These are phyloP conservation scores for Kockovaella imperatae DNA, from an alignment of 768 basidiomycete genomes.

Conservation along the genomic window DNA sequence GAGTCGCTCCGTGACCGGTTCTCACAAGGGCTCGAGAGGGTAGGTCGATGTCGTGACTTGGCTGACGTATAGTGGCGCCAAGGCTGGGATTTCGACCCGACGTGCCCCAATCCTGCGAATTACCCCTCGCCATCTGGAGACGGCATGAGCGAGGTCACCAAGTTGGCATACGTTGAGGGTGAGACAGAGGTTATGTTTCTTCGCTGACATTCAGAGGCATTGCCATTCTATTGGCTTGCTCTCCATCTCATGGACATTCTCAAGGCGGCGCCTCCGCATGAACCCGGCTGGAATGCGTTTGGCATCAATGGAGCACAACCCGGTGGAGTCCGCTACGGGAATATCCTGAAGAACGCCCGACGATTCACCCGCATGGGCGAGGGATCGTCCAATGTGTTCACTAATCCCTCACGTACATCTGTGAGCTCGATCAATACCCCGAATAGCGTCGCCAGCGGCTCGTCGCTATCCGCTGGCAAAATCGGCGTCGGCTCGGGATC, in stretches of 20 bases:
- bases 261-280: slow-evolving; percentile 19
- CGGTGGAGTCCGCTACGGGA: slow-evolving; percentile 27
- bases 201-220: slow-evolving; percentile 28
- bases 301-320: background rate
- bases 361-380: slow-evolving; percentile 42
- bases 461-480: too few relatives aligned
- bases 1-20: slow-evolving; percentile 31
- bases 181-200: slow-evolving; percentile 6
- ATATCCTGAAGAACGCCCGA: slow-evolving; percentile 39
- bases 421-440: too few relatives aligned
- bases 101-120: slow-evolving; percentile 33
- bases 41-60: slow-evolving; percentile 1
- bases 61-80: slow-evolving; percentile 42
- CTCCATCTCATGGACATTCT: slow-evolving; percentile 43
- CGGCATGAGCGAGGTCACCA: background rate
- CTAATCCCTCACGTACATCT: too few relatives aligned
- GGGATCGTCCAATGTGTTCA: too few relatives aligned
- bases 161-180: slow-evolving; percentile 42
- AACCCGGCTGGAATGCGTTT: slow-evolving; percentile 28
- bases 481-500: too few relatives aligned
- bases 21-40: slow-evolving; percentile 20
- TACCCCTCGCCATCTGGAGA: background rate
- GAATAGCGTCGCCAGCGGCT: too few relatives aligned
- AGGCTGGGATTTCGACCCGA: slow-evolving; percentile 47
- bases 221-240: slow-evolving; percentile 47